Evolutionary conservation across 108 stramenopile genomes (phyloP).

Genomic region (Cyclotella choctawhatcheeana): DNA sequence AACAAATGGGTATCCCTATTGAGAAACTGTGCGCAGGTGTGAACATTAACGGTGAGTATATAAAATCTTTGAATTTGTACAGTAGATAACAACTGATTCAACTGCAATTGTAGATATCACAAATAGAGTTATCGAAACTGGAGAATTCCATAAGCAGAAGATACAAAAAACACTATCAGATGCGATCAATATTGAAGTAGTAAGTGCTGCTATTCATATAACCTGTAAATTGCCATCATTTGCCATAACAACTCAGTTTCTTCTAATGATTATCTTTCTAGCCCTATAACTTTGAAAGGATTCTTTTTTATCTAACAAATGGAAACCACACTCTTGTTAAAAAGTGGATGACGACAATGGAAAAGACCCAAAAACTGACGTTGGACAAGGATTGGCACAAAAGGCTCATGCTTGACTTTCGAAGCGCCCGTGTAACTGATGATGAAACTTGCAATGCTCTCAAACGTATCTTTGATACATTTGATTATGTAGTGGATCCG

Average conservation of each 20-base stretch:
- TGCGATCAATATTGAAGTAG: conserved; percentile 91
- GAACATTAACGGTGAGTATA: conserved; percentile 72
- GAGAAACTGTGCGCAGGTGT: conserved; percentile 67
- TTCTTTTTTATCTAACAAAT: conserved; percentile 76
- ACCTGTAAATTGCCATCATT: too few species aligned
- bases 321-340: conserved; percentile 53
- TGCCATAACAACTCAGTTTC: too few species aligned
- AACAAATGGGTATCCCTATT: conserved; percentile 80
- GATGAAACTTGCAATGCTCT: conserved; percentile 76
- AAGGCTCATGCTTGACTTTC: conserved; percentile 64
- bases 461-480: conserved; percentile 24
- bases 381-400: conserved; percentile 44
- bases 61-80: background rate
- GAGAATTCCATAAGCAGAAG: conserved; percentile 55
- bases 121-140: conserved; percentile 60
- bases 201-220: conserved; percentile 36
- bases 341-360: conserved; percentile 72
- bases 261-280: conserved; percentile 19
- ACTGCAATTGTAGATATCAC: conserved; percentile 53
- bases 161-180: conserved; percentile 83
- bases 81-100: background rate
- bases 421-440: conserved; percentile 78
- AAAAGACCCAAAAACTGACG: conserved; percentile 49
- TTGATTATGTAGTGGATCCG: conserved; percentile 75
- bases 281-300: conserved; percentile 91